Evolutionary conservation across 345 rosid species (phyloP), one percentile per base, ranked within the genome.

Genomic region (Populus nigra): DNA sequence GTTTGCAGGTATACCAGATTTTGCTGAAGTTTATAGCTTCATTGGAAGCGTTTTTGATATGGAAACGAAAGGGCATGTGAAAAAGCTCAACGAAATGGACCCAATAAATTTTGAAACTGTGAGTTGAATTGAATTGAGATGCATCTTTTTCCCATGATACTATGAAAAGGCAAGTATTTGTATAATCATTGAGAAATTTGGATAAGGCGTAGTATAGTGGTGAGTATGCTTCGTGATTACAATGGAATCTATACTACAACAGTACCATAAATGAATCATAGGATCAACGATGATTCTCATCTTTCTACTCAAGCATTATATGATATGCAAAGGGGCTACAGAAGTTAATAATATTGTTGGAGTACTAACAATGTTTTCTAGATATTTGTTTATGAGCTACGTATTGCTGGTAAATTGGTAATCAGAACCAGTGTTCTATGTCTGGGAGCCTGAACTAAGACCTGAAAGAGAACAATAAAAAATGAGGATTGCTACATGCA

Each of bases 41-140:
- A 93, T 95, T 47, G 99, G 98, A 69, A 92, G 93, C 72, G 89
- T 95, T 63, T 95, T 95, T 76, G 98, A 95, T 88, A 96, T 94
- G 41, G 89, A 89, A 50, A 80, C 88, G 73, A 57, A 79, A 68
- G 94, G 85, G 75, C 98, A 93, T 23, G 85, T 81, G 76, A 84
- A 92, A 73, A 92, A 91, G 85, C 97, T 95, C 78, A 90, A 93
- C 88, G 99, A 90, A 82, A 95, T 95, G 99, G 99, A 95, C 81
- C 99, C 97, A 69, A 90, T 93, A 71, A 95, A 91, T 81, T 93
- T 88, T 45, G 96, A 95, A 87, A 95, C 99, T 47, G 99, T 93
- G 81, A 90, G 98, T 83, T 63, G 43, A 23, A 39, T 68, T 31
- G 55, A 62, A 71, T 47, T 39, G 70, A 25, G 47, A 15, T 70